Percentiles rank a stretch among this genome's conserved stretches.
These are phyloP conservation scores for Elaeagnus macrophylla DNA, from an alignment of 306 rosid genomes.

Conservation along the genomic window DNA sequence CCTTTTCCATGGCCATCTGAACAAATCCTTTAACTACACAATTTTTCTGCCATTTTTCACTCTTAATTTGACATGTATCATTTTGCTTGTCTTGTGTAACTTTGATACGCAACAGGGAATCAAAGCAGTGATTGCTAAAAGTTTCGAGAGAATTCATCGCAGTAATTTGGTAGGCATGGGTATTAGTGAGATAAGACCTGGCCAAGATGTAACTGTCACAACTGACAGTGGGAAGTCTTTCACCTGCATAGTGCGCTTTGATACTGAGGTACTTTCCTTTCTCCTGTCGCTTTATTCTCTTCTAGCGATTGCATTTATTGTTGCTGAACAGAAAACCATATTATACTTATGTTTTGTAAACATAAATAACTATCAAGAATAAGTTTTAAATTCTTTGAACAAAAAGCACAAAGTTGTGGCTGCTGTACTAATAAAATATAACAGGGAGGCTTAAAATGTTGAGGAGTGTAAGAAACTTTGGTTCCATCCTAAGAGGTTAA, in stretches of 20 bases:
- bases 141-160: constrained; percentile 91
- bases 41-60: neutral
- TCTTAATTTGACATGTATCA: neutral
- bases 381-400: no score
- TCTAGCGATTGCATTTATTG: no score
- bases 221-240: constrained; percentile 78
- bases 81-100: constrained; percentile 2
- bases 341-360: no score
- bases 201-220: constrained; percentile 77
- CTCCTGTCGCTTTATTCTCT: no score
- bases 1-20: neutral
- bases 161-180: constrained; percentile 97
- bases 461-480: no score
- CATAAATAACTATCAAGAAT: no score
- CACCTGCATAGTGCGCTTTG: constrained; percentile 67
- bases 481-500: no score
- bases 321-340: no score
- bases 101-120: constrained; percentile 53
- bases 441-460: no score
- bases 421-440: no score
- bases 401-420: no score
- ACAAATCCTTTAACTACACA: neutral
- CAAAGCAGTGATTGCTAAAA: constrained; percentile 85
- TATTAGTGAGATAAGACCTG: constrained; percentile 71
- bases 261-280: constrained; percentile 93